These are phyloP conservation scores for Helianthus tuberosus DNA, from an alignment of 129 eudicot species.

Conservation along the genomic window DNA sequence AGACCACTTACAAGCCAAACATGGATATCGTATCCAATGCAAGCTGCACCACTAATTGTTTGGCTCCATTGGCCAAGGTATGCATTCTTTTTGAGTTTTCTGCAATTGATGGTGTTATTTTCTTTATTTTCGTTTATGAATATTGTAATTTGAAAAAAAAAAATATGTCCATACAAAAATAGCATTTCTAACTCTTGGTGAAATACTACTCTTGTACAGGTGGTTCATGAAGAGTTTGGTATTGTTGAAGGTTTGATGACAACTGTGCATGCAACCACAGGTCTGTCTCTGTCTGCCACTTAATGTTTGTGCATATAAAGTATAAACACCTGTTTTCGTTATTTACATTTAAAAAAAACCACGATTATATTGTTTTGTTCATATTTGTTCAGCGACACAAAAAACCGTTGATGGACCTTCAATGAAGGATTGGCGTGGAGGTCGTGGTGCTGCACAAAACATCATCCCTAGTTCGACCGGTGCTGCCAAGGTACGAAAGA, in stretches of 20 bases:
- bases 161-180: neutral
- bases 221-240: conserved; percentile 97
- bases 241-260: conserved; percentile 95
- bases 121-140: neutral
- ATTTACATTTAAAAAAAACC: neutral
- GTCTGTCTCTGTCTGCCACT: conserved; percentile 38
- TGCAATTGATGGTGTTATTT: neutral
- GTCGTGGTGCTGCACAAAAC: conserved; percentile 96
- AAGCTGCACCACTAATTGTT: conserved; percentile 95
- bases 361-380: neutral
- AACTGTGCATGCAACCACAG: conserved; percentile 98
- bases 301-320: conserved; percentile 8
- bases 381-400: conserved; percentile 70
- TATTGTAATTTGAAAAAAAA: neutral
- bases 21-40: conserved; percentile 98
- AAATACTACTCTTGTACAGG: conserved; percentile 45
- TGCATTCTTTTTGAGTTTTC: neutral
- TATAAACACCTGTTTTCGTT: neutral
- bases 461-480: conserved; percentile 98
- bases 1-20: conserved; percentile 73
- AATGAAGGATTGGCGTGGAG: conserved; percentile 99
- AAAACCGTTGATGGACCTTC: conserved; percentile 99
- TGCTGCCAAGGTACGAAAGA: conserved; percentile 76
- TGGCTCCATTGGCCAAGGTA: conserved; percentile 99
- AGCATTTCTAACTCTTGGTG: neutral